Percentiles rank a stretch among this genome's conserved stretches.
These are phyloP conservation scores for Myochromella boudieri DNA, from an alignment of 768 basidiomycete genomes.

Conservation along the genomic window DNA sequence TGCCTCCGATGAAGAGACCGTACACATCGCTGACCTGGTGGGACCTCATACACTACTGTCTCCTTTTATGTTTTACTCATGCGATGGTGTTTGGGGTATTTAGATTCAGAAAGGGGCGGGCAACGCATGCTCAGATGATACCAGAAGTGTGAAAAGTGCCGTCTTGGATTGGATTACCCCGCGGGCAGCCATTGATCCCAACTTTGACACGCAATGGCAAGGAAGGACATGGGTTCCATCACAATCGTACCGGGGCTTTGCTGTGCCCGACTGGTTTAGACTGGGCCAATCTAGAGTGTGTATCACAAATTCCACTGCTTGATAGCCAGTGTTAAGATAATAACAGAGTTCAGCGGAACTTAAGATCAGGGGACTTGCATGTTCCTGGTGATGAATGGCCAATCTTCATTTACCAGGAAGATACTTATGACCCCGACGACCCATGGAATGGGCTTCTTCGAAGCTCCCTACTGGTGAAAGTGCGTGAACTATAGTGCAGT, in stretches of 20 bases:
- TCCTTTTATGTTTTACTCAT: neutral
- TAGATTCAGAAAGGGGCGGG: slow-evolving; percentile 24
- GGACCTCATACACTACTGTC: no score
- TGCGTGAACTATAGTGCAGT: slow-evolving; percentile 24
- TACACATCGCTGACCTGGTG: slow-evolving; percentile 19
- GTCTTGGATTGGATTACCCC: no score
- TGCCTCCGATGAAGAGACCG: slow-evolving; percentile 18
- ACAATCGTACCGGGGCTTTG: slow-evolving; percentile 13
- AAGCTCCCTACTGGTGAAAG: slow-evolving; percentile 20
- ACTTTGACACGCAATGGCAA: slow-evolving; percentile 11
- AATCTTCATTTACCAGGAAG: no score
- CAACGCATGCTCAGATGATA: slow-evolving; percentile 17
- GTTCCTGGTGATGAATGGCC: slow-evolving; percentile 20
- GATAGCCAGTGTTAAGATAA: neutral
- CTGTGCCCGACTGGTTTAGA: slow-evolving; percentile 14
- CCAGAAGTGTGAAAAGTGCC: no score
- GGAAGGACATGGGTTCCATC: slow-evolving; percentile 9
- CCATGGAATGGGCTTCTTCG: no score
- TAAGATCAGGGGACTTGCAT: slow-evolving; percentile 13
- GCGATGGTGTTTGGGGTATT: slow-evolving; percentile 7
- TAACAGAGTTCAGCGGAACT: slow-evolving; percentile 7
- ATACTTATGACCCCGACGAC: no score
- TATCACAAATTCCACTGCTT: neutral
- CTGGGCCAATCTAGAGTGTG: slow-evolving; percentile 14
- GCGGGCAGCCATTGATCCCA: slow-evolving; percentile 12